Base-by-base conservation (phyloP, 2,329 filamentous ascomycete genomes). In the Colletotrichum godetiae region DNA sequence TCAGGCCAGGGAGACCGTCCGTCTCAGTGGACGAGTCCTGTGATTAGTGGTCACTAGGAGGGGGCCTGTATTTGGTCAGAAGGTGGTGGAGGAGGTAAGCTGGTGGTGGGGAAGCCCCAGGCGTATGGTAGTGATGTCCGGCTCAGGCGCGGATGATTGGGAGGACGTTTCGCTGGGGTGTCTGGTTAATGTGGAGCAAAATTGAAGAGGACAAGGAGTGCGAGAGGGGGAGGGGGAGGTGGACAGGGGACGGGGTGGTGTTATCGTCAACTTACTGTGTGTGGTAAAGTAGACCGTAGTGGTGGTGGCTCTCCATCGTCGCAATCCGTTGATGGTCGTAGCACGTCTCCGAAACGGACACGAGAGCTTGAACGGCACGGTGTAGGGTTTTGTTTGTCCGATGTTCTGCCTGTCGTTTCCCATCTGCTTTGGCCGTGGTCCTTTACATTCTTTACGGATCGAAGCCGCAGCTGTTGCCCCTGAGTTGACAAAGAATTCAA, bases 31-130 rank as follows among this genome's bases (percentile, higher is more conserved):
- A 35, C 24, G 27, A 65, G 67, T 73, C 71, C 66, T 72, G 66
- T 72, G 71, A 71, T 71, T 65, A 64, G 53, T 61, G 56, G 71
- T 61, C 61, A 73, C 67, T 42, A 52, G 71, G 71, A 70, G 60
- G 71, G 49, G 49, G 70, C 60, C 71, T 66, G 67, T 67, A 73
- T 66, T 52, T 58, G 61, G 29, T 49, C 37, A 70, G 42, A 66
- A 66, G 22, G 49, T 60, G 60, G 56, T 57, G 70, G 64, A 27
- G 13, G 24, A 31, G 42, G 65, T 72, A 8, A 37, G 62, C 33
- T 52, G 33, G 37, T 31, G 62, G 62, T 66, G 63, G 57, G 52
- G 63, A 27, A 46, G 19, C 63, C 63, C 33, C 59, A 42, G 27
- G 55, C 57, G 59, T 53, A 49, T 57, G 56, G 63, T 62, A 35